Conservation (phyloP, 2,329 filamentous ascomycete species). For the Calonectria montana region DNA sequence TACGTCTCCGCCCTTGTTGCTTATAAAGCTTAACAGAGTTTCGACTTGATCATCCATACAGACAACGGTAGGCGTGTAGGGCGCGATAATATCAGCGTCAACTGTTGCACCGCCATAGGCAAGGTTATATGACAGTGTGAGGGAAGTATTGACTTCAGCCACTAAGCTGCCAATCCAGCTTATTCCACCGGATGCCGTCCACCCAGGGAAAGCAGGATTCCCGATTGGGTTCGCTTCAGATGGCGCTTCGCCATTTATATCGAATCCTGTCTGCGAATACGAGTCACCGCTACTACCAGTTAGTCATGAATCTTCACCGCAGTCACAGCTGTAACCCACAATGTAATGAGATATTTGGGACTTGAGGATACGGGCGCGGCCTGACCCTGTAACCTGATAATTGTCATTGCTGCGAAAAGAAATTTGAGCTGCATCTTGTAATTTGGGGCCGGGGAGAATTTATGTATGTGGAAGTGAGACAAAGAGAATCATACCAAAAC, state of each 20-base stretch:
- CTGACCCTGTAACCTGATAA: not conserved
- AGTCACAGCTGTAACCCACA: slow-evolving; percentile 19
- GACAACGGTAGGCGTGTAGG: slow-evolving; percentile 60
- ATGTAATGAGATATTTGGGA: slow-evolving; percentile 34
- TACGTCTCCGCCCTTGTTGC: slow-evolving; percentile 44
- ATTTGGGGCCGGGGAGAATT: not conserved
- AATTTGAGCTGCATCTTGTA: not conserved
- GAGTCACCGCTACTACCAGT: slow-evolving; percentile 43
- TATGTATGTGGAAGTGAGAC: not conserved
- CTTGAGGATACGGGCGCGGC: not conserved
- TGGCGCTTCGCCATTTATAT: slow-evolving; percentile 62
- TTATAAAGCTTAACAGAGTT: slow-evolving; percentile 46
- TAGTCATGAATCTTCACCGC: not conserved
- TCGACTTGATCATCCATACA: slow-evolving; percentile 39
- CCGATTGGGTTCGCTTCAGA: slow-evolving; percentile 68
- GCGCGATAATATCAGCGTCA: slow-evolving; percentile 61
- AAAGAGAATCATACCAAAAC: not conserved
- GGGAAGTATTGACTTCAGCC: slow-evolving; percentile 57
- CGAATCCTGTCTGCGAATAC: slow-evolving; percentile 60
- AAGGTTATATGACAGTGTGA: slow-evolving; percentile 62
- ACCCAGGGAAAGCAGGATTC: slow-evolving; percentile 67
- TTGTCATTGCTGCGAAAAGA: not conserved
- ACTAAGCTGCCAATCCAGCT: slow-evolving; percentile 66
- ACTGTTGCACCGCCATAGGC: slow-evolving; percentile 66
- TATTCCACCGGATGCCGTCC: slow-evolving; percentile 60